Evolutionary conservation across 1,284 basidiomycete genomes (phyloP).

Genomic region (Xerocomus tenax): DNA sequence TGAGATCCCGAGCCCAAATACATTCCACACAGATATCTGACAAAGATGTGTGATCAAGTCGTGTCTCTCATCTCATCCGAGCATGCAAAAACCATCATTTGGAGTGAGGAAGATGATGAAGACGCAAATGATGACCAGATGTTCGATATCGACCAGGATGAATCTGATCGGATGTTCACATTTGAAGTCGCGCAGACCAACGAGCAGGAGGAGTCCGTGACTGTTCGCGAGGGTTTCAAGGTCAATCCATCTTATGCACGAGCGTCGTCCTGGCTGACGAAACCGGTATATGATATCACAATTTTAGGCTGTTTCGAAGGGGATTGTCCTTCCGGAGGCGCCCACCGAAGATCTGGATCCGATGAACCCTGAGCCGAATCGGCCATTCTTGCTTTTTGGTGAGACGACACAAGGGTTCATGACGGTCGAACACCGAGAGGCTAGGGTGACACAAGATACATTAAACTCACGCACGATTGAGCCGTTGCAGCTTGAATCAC

Average conservation of each 20-base stretch:
- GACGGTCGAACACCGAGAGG: constrained; percentile 22
- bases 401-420: constrained; percentile 33
- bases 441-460: constrained; percentile 1
- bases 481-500: constrained; percentile 11
- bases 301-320: constrained; percentile 13
- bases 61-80: constrained; percentile 41
- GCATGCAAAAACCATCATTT: constrained; percentile 38
- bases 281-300: not conserved
- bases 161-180: constrained; percentile 41
- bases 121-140: constrained; percentile 23
- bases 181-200: constrained; percentile 51
- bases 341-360: constrained; percentile 7
- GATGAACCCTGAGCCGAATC: constrained; percentile 8
- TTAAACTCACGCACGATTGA: constrained; percentile 1
- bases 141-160: constrained; percentile 31
- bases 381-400: constrained; percentile 30
- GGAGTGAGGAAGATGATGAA: constrained; percentile 34
- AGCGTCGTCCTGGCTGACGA: not conserved
- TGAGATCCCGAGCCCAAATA: not conserved
- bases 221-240: constrained; percentile 35
- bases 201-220: constrained; percentile 50
- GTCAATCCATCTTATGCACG: constrained; percentile 21
- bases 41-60: constrained; percentile 48
- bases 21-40: constrained; percentile 40
- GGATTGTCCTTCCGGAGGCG: constrained; percentile 11